phyloP scores from a whole-genome alignment of 306 rosid genomes.

The Abrus precatorius region DNA sequence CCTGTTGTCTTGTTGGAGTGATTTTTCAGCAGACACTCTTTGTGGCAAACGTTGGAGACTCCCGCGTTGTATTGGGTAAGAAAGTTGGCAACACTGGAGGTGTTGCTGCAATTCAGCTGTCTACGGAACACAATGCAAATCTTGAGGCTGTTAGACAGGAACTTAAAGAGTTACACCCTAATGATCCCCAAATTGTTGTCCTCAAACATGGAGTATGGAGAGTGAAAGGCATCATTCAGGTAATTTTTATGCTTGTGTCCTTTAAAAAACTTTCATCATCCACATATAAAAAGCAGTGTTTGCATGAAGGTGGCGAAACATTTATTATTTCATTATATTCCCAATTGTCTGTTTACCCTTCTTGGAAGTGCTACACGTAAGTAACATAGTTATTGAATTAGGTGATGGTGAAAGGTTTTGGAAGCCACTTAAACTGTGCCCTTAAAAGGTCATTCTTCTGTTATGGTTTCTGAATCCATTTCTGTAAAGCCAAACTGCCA shows the following conservation, averaged over 20 bases:
- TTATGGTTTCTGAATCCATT: not conserved
- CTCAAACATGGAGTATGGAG: conserved; percentile 84
- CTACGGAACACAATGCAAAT: conserved; percentile 84
- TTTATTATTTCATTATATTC: conserved; percentile 14
- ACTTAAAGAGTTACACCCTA: conserved; percentile 67
- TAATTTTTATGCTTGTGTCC: conserved; percentile 32
- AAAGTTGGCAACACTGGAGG: conserved; percentile 77
- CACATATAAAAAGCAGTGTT: conserved; percentile 23
- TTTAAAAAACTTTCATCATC: not conserved
- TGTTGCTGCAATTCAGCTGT: conserved; percentile 75
- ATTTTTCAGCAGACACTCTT: conserved; percentile 75
- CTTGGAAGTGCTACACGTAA: conserved; percentile 23
- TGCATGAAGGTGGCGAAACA: not conserved
- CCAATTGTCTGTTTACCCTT: not conserved
- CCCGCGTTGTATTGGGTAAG: conserved; percentile 86
- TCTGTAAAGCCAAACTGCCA: not conserved
- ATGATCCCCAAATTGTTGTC: conserved; percentile 80
- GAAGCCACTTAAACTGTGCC: conserved; percentile 12
- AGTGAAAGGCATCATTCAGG: conserved; percentile 93
- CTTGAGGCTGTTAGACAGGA: conserved; percentile 73
- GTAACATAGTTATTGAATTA: not conserved
- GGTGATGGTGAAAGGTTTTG: conserved; percentile 13
- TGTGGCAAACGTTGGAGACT: conserved; percentile 82
- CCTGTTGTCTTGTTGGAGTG: conserved; percentile 85
- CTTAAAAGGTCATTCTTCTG: not conserved